A percentile compares a stretch with the other conserved stretches of the same genome.
Conservation (phyloP, 176 grass and related monocot genomes). For the Olyra latifolia region DNA sequence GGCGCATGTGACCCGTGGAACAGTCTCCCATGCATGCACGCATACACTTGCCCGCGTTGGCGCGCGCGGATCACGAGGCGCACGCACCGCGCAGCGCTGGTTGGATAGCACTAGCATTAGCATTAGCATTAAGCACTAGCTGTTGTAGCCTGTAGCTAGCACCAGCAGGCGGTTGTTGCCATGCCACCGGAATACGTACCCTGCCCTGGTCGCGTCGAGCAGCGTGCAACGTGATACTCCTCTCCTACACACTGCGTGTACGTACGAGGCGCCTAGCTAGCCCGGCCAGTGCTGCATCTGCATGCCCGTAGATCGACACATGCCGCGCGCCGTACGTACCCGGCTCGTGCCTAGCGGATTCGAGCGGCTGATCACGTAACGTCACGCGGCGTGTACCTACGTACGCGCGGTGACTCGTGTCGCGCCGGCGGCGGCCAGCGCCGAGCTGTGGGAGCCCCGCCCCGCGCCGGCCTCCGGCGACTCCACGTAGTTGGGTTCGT, state of each 20-base stretch:
- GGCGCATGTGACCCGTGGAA: slow-evolving; percentile 40
- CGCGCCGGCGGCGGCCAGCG: neutral
- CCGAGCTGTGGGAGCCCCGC: neutral
- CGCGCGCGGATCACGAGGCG: slow-evolving; percentile 38
- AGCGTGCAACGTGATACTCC: neutral
- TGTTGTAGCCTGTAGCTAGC: too few relatives aligned
- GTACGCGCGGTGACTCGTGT: slow-evolving; percentile 1
- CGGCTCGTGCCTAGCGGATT: neutral
- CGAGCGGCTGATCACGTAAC: neutral
- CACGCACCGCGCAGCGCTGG: neutral
- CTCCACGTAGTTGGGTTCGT: neutral
- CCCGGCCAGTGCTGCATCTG: neutral
- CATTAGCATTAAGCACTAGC: too few relatives aligned
- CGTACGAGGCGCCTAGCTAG: neutral
- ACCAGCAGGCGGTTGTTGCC: neutral
- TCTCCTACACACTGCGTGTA: neutral
- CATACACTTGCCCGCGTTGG: neutral
- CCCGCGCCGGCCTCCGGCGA: slow-evolving; percentile 3
- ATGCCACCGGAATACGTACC: slow-evolving; percentile 33
- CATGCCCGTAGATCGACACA: neutral
- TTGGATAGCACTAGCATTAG: neutral
- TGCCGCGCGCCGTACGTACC: neutral
- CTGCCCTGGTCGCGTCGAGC: slow-evolving; percentile 1
- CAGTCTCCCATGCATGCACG: slow-evolving; percentile 38
- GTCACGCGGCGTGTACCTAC: neutral